Evolutionary conservation across 148 eudicot genomes (phyloP).

Genomic region (Cornus controversa): DNA sequence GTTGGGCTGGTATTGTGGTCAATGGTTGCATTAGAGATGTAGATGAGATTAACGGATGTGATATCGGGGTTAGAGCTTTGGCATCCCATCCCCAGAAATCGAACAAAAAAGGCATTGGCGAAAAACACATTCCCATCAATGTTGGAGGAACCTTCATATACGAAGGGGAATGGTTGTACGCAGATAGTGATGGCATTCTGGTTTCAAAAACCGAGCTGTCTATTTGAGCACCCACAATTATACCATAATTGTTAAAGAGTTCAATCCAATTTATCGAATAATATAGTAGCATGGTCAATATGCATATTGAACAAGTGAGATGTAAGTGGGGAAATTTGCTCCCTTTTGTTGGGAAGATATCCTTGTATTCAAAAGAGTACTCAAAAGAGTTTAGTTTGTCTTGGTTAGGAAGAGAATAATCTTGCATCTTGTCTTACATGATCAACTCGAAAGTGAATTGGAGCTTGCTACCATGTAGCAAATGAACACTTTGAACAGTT

Average conservation of each 20-base stretch:
- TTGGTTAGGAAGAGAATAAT: too few relatives aligned
- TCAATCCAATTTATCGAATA: background rate
- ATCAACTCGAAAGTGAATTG: too few relatives aligned
- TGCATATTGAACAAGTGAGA: background rate
- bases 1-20: conserved; percentile 45
- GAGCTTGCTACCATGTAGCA: too few relatives aligned
- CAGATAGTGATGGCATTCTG: conserved; percentile 47
- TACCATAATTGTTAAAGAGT: background rate
- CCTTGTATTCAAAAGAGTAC: too few relatives aligned
- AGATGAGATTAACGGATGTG: conserved; percentile 44
- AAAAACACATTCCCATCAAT: conserved; percentile 32
- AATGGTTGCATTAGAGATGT: conserved; percentile 47
- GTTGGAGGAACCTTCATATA: conserved; percentile 34
- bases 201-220: conserved; percentile 36
- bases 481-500: too few relatives aligned
- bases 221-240: conserved; percentile 19
- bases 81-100: conserved; percentile 43
- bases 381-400: too few relatives aligned
- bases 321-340: background rate
- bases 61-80: conserved; percentile 44
- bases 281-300: background rate
- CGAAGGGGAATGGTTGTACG: conserved; percentile 47
- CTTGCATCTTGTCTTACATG: too few relatives aligned
- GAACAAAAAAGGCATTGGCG: conserved; percentile 33
- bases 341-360: too few relatives aligned